Evolutionary conservation across 2,329 filamentous ascomycete genomes (phyloP), one percentile per base, ranked within the genome.

Genomic region (Colletotrichum limetticola): DNA sequence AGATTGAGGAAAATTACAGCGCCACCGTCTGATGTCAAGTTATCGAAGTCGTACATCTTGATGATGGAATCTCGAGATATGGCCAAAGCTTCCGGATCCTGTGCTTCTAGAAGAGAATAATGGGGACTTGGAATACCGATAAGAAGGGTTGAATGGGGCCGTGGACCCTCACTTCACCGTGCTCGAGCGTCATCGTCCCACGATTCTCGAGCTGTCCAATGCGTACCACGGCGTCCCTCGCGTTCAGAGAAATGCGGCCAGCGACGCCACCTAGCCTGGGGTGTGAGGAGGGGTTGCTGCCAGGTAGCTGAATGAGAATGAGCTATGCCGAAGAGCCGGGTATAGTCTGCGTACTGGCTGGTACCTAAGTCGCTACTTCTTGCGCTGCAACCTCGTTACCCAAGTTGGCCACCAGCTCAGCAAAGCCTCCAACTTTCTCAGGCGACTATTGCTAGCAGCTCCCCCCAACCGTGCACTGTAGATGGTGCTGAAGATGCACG

Each of bases 71-170:
- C 58, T 74, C 52, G 28, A 70, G 58, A 69, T 61, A 74, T 74
- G 73, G 73, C 73, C 73, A 75, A 74, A 75, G 73, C 73, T 75
- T 52, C 63, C 42, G 35, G 32, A 74, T 74, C 58, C 32, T 64
- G 66, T 46, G 61, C 72, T 75, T 75, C 74, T 75, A 72, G 74
- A 75, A 75, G 57, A 32, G 58, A 74, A 72, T 49, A 75, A 74
- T 75, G 74, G 74, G 61, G 71, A 67, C 69, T 61, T 60, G 53
- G 66, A 73, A 68, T 74, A 73, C 72, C 74, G 65, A 66, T 59
- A 66, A 72, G 69, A 73, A 75, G 74, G 74, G 72, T 73, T 70
- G 66, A 68, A 75, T 66, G 74, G 74, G 72, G 74, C 68, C 72
- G 71, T 72, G 74, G 66, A 62, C 73, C 72, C 70, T 73, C 42